These are phyloP conservation scores for Colletotrichum eleusines DNA, from an alignment of 2,329 filamentous ascomycete species.

Conservation along the genomic window DNA sequence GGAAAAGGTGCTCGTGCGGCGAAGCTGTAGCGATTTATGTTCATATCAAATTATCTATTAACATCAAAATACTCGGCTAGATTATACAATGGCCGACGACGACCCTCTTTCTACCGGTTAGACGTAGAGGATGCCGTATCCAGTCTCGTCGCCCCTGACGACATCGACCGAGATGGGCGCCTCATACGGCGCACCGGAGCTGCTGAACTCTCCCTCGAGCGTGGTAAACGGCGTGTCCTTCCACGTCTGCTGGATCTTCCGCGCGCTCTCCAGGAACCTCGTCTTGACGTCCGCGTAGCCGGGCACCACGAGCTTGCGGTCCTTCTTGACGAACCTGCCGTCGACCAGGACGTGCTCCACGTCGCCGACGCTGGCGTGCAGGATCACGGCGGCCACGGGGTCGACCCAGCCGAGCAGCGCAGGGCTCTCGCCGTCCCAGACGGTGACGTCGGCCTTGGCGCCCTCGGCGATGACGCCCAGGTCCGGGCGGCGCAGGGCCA, in stretches of 20 bases:
- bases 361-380: constrained; percentile 67
- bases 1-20: neutral
- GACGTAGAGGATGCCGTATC: constrained; percentile 17
- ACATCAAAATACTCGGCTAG: neutral
- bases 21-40: neutral
- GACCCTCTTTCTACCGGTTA: neutral
- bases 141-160: constrained; percentile 8
- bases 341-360: constrained; percentile 63
- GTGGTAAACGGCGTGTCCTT: constrained; percentile 45
- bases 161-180: constrained; percentile 30
- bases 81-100: too few relatives aligned
- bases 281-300: constrained; percentile 48
- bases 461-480: constrained; percentile 62
- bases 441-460: constrained; percentile 66
- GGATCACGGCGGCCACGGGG: constrained; percentile 66
- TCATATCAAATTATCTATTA: neutral
- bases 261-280: constrained; percentile 51
- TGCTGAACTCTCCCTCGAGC: constrained; percentile 45
- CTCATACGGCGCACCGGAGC: constrained; percentile 27
- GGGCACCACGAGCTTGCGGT: constrained; percentile 52
- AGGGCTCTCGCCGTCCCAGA: constrained; percentile 64
- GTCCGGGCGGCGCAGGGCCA: constrained; percentile 63
- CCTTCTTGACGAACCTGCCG: constrained; percentile 61
- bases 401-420: constrained; percentile 66
- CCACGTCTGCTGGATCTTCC: constrained; percentile 48